Evolutionary conservation across 78 protist species (phyloP).

Genomic region (Protostelium mycophagum): DNA sequence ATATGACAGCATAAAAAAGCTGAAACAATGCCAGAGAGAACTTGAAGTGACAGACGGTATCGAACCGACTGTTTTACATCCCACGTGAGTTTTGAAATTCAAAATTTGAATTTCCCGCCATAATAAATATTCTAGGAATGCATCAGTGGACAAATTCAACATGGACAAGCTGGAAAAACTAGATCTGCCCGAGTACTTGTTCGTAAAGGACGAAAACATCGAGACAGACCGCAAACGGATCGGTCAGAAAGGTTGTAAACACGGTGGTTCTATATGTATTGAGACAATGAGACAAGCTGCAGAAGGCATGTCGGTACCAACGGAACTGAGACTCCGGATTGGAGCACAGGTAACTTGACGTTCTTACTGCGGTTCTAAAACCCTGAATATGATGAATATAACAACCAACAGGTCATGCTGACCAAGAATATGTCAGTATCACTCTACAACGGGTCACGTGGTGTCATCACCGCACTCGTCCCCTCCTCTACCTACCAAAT

Average conservation of each 20-base stretch:
- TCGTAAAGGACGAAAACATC: no score
- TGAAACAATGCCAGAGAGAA: not conserved
- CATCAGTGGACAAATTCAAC: not conserved
- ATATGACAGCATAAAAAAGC: not conserved
- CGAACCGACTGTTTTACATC: slow-evolving; percentile 23
- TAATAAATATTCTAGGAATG: no score
- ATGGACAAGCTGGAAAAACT: not conserved
- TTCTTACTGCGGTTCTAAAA: no score
- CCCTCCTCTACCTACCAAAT: not conserved
- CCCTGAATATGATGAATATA: not conserved
- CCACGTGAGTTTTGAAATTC: not conserved
- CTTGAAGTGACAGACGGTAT: slow-evolving; percentile 22
- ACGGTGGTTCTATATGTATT: no score
- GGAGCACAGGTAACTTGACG: no score
- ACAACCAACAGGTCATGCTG: not conserved
- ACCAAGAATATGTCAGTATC: not conserved
- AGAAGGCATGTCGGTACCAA: no score
- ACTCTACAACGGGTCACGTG: not conserved
- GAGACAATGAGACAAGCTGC: no score
- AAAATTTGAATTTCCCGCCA: no score
- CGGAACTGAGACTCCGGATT: no score
- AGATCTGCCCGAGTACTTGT: not conserved
- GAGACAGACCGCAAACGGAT: no score
- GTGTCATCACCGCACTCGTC: not conserved
- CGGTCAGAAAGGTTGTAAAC: no score